Evolutionary conservation across 1,284 basidiomycete species (phyloP), one percentile per base, ranked within the genome.

Genomic region (Sporisorium graminicola): DNA sequence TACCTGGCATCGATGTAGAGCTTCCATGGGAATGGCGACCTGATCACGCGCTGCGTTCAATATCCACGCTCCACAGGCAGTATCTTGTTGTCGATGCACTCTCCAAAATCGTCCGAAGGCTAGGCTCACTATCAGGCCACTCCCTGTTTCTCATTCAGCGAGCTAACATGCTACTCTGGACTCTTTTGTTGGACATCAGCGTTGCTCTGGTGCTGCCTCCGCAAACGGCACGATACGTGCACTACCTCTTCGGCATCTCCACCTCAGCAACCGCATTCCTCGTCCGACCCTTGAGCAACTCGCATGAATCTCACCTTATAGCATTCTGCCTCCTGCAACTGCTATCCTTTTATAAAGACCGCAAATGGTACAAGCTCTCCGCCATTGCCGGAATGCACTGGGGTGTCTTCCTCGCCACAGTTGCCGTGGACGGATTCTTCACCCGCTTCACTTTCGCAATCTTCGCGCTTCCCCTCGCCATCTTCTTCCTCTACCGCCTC

Each of bases 211-310:
- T 53, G 18, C 52, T 71, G 2, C 60, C 56, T 5, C 59, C 60
- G 3, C 20, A 53, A 31, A 60, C 37, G 4, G 62, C 64, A 7
- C 56, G 52, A 1, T 50, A 44, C 49, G 27, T 76, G 4, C 66
- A 74, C 20, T 60, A 78, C 24, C 62, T 85, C 5, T 65, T 74
- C 22, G 82, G 79, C 5, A 54, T 73, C 31, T 80, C 80, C 2
- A 79, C 80, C 2, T 54, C 83, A 52, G 58, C 77, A 12, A 79
- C 85, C 1, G 74, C 82, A 2, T 86, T 86, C 63, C 58, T 79
- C 27, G 68, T 81, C 5, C 81, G 86, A 2, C 81, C 86, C 2
- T 85, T 86, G 58, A 85, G 84, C 54, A 86, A 86, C 58, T 62
- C 84, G 6, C 43, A 80, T 50, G 86, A 86, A 59, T 67, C 83